Evolutionary conservation across 1,284 basidiomycete species (phyloP), one percentile per base, ranked within the genome.

Genomic region (Coniferiporia weirii): DNA sequence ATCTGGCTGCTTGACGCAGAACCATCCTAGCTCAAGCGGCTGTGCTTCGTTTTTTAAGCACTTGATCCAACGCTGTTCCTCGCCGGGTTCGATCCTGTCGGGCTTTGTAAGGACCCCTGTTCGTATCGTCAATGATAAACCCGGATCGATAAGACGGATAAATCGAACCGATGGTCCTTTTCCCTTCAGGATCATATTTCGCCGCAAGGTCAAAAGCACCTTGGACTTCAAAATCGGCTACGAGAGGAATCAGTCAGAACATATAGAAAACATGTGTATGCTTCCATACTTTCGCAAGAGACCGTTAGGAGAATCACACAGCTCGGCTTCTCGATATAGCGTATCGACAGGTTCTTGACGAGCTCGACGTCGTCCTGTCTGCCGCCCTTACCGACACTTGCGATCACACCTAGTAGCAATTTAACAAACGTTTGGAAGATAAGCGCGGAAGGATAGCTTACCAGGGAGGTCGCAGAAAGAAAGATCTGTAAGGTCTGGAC

Each of bases 101-200:
- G 89, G 86, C 67, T 91, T 92, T 0, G 89, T 92, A 17, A 91
- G 75, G 12, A 91, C 89, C 56, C 89, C 89, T 91, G 40, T 8
- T 22, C 15, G 27, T 40, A 20, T 27, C 48, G 4, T 19, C 27
- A 22, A 17, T 10, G 8, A 35, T 19, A 20, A 13, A 13, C 1
- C 15, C 4, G 17, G 20, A 2, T 4, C 49, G 20, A 19, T 54
- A 40, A 48, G 1, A 38, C 66, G 78, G 45, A 7, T n/a, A 20
- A 13, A 19, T 3, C 9, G 32, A 59, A 87, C 89, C 88, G 20
- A 91, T 84, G 0, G 88, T 91, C 1, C 87, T 75, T 54, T 77
- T 76, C 0, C 87, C 86, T 0, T 79, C 70, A 0, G 80, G 79
- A 65, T 90, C 87, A 49, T 79, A 70, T 3, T 73, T 57, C 54